Evolutionary conservation across 441 rosid genomes (phyloP).

Genomic region (Erodium moschatum): DNA sequence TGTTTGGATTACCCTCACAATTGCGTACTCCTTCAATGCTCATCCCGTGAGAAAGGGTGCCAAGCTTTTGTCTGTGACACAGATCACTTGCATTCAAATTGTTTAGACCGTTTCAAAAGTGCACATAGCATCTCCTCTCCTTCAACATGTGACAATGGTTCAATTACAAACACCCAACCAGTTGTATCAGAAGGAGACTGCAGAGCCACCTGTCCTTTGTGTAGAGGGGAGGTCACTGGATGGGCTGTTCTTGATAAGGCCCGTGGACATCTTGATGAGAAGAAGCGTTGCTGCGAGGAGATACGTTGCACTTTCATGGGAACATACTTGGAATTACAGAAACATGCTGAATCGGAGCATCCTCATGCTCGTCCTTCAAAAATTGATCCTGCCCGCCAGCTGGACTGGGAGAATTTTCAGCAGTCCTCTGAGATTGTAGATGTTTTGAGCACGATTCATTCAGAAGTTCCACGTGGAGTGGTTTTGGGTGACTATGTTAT

Average conservation of each 20-base stretch:
- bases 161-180: constrained; percentile 25
- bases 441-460: constrained; percentile 92
- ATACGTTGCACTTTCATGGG: constrained; percentile 51
- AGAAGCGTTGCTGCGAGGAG: constrained; percentile 74
- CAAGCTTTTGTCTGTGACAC: constrained; percentile 82
- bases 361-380: constrained; percentile 85
- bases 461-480: constrained; percentile 90
- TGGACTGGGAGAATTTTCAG: constrained; percentile 97
- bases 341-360: constrained; percentile 69
- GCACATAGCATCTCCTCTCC: constrained; percentile 60
- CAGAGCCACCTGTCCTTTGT: constrained; percentile 69
- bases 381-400: constrained; percentile 83
- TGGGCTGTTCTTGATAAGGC: constrained; percentile 69
- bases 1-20: constrained; percentile 92
- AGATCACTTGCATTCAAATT: constrained; percentile 77
- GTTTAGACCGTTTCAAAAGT: constrained; percentile 73
- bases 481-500: constrained; percentile 96
- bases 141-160: constrained; percentile 34
- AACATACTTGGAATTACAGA: constrained; percentile 52
- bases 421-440: constrained; percentile 92
- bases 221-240: constrained; percentile 88
- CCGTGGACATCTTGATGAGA: constrained; percentile 57
- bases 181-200: constrained; percentile 34
- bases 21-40: constrained; percentile 75
- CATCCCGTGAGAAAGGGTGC: constrained; percentile 75